Conservation (phyloP, 2,329 filamentous ascomycete genomes). For the Tolypocladium capitatum region DNA sequence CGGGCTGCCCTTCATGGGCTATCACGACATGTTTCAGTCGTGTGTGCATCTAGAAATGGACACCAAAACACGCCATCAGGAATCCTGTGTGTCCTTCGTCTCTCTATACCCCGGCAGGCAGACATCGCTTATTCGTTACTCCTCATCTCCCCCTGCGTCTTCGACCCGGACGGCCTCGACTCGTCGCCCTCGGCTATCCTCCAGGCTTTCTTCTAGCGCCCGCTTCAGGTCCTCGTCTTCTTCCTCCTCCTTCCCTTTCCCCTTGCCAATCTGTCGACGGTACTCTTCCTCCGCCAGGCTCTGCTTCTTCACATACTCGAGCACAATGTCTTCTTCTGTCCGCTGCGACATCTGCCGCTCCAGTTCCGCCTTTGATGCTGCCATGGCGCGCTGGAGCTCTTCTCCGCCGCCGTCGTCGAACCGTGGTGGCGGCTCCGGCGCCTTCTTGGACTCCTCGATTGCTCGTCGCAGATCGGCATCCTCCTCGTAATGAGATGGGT, state of each 20-base stretch:
- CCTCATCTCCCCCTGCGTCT: not conserved
- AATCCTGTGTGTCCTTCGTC: conserved; percentile 1
- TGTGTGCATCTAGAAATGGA: not conserved
- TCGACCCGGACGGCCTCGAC: conserved; percentile 11
- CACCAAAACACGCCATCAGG: not conserved
- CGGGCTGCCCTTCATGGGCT: too few species aligned
- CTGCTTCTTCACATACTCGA: conserved; percentile 69
- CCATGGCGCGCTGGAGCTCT: conserved; percentile 32
- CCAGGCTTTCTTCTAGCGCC: conserved; percentile 43
- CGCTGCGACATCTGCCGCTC: conserved; percentile 26
- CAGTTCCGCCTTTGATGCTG: conserved; percentile 29
- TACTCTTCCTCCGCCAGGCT: conserved; percentile 55
- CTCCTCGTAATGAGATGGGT: conserved; percentile 9
- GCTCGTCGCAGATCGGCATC: conserved; percentile 25
- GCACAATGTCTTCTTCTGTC: conserved; percentile 58
- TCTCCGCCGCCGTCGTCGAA: conserved; percentile 27
- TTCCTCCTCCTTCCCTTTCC: conserved; percentile 22
- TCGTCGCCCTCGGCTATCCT: conserved; percentile 20
- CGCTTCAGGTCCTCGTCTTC: conserved; percentile 42
- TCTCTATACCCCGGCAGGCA: not conserved
- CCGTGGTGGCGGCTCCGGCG: conserved; percentile 5
- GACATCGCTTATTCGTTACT: not conserved
- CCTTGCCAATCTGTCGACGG: conserved; percentile 20
- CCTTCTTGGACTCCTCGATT: conserved; percentile 25
- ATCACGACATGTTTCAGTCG: not conserved